Conservation (phyloP, 2,329 filamentous ascomycete genomes). For the Alternaria incomplexa region DNA sequence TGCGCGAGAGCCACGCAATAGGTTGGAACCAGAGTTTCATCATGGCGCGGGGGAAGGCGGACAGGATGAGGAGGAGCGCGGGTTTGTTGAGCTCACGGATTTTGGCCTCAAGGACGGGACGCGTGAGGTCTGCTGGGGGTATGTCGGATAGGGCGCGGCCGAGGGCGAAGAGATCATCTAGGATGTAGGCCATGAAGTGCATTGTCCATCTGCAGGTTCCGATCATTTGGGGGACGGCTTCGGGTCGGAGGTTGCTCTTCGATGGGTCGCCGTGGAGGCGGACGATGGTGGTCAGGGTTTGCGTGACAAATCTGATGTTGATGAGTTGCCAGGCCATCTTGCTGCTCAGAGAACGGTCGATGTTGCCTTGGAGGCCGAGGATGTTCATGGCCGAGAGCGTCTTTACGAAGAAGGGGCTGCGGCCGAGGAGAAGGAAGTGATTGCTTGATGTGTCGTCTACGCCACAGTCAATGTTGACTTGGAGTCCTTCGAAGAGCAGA, state of each 20-base stretch:
- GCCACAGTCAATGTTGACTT: constrained; percentile 76
- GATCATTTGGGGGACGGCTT: constrained; percentile 51
- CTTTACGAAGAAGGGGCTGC: constrained; percentile 73
- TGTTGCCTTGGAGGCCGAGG: constrained; percentile 62
- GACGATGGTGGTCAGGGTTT: constrained; percentile 65
- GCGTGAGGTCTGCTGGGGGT: constrained; percentile 46
- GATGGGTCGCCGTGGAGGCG: constrained; percentile 54
- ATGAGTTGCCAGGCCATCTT: constrained; percentile 78
- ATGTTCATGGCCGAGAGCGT: constrained; percentile 81
- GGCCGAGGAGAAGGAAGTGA: constrained; percentile 45
- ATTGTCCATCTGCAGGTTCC: constrained; percentile 81
- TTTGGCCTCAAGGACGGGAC: constrained; percentile 31
- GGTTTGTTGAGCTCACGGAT: constrained; percentile 45
- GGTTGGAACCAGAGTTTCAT: constrained; percentile 46
- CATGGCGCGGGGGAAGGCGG: constrained; percentile 45
- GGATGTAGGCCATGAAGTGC: constrained; percentile 65
- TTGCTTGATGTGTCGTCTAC: constrained; percentile 69
- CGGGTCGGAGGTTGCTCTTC: constrained; percentile 51
- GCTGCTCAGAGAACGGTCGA: constrained; percentile 66
- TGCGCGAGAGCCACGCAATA: constrained; percentile 39
- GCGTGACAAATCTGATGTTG: constrained; percentile 72
- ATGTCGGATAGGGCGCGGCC: constrained; percentile 28
- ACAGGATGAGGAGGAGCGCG: constrained; percentile 40
- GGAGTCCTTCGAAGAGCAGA: constrained; percentile 61
- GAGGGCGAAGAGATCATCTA: constrained; percentile 57